phyloP scores from a whole-genome alignment of 352 stramenopile species.

The Globisporangium canariense region DNA sequence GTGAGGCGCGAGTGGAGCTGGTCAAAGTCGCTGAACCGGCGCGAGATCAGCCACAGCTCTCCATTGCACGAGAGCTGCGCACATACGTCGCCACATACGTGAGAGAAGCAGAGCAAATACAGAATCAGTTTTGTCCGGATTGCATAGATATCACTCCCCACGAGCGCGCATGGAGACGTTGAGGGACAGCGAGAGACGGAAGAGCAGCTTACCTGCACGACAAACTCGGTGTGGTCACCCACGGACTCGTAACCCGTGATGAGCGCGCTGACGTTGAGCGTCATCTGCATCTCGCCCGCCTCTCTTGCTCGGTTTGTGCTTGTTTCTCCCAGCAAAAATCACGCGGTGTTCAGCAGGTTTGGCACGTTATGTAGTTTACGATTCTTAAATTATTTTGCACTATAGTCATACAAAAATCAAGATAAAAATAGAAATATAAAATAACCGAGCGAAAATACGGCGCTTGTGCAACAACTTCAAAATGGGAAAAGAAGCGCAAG shows the following conservation, averaged over 20 bases:
- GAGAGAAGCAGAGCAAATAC: not conserved
- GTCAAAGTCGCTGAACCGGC: slow-evolving; percentile 86
- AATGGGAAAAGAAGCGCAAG: not conserved
- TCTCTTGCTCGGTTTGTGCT: not conserved
- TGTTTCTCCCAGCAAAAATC: not conserved
- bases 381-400: not conserved
- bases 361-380: not conserved
- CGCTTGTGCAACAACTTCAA: not conserved
- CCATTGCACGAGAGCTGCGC: slow-evolving; percentile 78
- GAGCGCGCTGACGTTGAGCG: slow-evolving; percentile 76
- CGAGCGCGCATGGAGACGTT: no score
- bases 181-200: not conserved
- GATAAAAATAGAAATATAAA: not conserved
- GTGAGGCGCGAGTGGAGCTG: slow-evolving; percentile 78
- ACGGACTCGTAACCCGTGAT: slow-evolving; percentile 83
- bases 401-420: not conserved
- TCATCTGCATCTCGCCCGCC: slow-evolving; percentile 29
- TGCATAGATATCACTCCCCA: no score
- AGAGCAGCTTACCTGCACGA: slow-evolving; percentile 44
- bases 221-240: slow-evolving; percentile 84
- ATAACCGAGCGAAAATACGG: not conserved
- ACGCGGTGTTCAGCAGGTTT: not conserved
- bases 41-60: slow-evolving; percentile 78
- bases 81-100: not conserved
- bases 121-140: not conserved